Evolutionary conservation across 805 yeast species (phyloP).

Genomic region (Blastobotrys chiropterorum): DNA sequence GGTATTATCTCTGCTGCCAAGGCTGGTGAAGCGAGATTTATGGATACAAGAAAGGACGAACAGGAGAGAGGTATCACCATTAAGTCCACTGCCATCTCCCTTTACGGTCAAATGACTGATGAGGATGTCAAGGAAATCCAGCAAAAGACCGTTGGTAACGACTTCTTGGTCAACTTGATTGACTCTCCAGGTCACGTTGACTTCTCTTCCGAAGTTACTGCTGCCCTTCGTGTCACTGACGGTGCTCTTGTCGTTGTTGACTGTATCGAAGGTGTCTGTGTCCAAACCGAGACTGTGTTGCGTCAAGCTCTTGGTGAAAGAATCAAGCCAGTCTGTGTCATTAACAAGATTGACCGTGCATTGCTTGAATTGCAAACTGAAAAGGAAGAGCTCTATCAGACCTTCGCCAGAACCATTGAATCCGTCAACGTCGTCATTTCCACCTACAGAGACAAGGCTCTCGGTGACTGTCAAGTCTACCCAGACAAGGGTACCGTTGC

Average conservation of each 20-base stretch:
- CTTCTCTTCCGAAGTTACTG: conserved; percentile 99
- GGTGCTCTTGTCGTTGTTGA: conserved; percentile 99
- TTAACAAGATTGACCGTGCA: conserved; percentile 99
- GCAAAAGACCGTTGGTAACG: conserved; percentile 88
- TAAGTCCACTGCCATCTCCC: conserved; percentile 97
- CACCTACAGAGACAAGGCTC: conserved; percentile 81
- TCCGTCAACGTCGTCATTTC: conserved; percentile 98
- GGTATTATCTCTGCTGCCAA: conserved; percentile 99
- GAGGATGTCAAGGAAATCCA: conserved; percentile 83
- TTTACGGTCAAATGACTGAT: conserved; percentile 80
- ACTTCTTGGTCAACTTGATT: conserved; percentile 94
- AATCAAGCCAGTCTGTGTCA: conserved; percentile 96
- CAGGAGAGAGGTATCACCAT: conserved; percentile 99
- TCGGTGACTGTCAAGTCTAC: conserved; percentile 98
- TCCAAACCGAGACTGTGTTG: conserved; percentile 98
- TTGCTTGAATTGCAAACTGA: conserved; percentile 96
- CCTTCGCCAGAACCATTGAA: conserved; percentile 98
- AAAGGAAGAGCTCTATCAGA: conserved; percentile 98
- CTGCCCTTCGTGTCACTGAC: conserved; percentile 99
- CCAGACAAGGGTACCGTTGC: conserved; percentile 99
- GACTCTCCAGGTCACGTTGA: conserved; percentile 99
- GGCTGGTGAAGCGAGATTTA: conserved; percentile 99
- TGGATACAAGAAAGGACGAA: conserved; percentile 99
- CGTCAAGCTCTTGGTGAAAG: conserved; percentile 99
- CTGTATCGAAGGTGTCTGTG: conserved; percentile 99